Conservation (phyloP, 2,329 filamentous ascomycete species). For the Ceratocystis cubensis region DNA sequence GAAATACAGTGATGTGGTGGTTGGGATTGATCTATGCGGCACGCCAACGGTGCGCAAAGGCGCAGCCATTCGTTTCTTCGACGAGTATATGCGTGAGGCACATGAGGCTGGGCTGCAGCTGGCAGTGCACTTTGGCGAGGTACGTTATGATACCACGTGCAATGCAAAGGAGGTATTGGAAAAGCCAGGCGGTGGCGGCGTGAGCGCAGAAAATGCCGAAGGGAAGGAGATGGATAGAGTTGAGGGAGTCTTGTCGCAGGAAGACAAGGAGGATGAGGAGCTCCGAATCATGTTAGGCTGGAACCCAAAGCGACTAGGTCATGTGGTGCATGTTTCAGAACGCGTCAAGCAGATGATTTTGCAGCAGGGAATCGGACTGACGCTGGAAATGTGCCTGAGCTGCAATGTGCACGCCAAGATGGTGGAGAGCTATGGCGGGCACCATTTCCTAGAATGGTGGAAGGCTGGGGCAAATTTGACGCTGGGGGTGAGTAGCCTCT, state of each 20-base stretch:
- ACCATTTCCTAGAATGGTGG: constrained; percentile 69
- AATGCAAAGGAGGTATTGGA: constrained; percentile 10
- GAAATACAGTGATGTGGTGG: constrained; percentile 44
- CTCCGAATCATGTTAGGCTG: constrained; percentile 52
- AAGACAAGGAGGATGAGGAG: constrained; percentile 45
- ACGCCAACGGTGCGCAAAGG: constrained; percentile 44
- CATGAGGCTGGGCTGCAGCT: constrained; percentile 43
- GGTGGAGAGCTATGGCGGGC: constrained; percentile 52
- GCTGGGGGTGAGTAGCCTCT: constrained; percentile 48
- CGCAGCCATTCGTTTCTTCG: constrained; percentile 49
- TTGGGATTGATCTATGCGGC: constrained; percentile 68
- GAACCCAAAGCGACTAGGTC: constrained; percentile 56
- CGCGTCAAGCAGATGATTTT: constrained; percentile 43
- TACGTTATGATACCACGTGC: constrained; percentile 24
- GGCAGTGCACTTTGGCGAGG: constrained; percentile 70
- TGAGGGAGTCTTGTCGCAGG: background rate
- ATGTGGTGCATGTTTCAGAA: constrained; percentile 63
- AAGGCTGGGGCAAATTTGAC: constrained; percentile 47
- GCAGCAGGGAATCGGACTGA: constrained; percentile 36
- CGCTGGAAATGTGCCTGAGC: constrained; percentile 64
- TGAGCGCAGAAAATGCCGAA: background rate
- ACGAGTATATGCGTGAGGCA: constrained; percentile 45
- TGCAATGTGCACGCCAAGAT: constrained; percentile 70
- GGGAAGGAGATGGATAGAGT: background rate
- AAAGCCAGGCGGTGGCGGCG: background rate